phyloP scores from a whole-genome alignment of 169 alveolate species.

The Cryptosporidium felis region DNA sequence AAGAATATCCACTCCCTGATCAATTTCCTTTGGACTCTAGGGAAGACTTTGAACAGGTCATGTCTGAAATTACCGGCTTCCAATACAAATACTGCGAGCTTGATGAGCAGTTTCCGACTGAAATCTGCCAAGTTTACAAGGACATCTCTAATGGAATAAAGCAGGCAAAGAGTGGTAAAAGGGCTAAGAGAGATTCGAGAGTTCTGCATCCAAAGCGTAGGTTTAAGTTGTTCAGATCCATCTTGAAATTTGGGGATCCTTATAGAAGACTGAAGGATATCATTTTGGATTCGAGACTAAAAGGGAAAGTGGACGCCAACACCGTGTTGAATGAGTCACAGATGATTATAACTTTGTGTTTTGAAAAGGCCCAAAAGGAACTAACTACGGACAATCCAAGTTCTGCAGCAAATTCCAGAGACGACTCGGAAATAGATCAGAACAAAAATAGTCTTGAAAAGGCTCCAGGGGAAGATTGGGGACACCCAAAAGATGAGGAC shows the following conservation, averaged over 20 bases:
- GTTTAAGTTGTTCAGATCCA: constrained; percentile 81
- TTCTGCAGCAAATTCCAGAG: not conserved
- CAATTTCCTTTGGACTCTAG: constrained; percentile 3
- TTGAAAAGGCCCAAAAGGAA: constrained; percentile 15
- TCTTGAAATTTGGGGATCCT: constrained; percentile 85
- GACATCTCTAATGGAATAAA: constrained; percentile 9
- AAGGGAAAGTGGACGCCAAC: constrained; percentile 77
- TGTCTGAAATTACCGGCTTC: constrained; percentile 32
- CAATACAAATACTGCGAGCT: not conserved
- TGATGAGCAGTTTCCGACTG: constrained; percentile 38
- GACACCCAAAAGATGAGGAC: constrained; percentile 25
- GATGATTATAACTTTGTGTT: constrained; percentile 43
- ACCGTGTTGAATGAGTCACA: constrained; percentile 81
- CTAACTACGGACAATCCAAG: not conserved
- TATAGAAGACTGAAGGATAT: constrained; percentile 83
- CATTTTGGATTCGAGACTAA: constrained; percentile 80
- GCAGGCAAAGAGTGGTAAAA: constrained; percentile 27
- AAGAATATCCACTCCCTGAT: constrained; percentile 52
- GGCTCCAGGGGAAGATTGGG: not conserved
- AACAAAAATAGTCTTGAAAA: not conserved
- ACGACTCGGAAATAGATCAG: not conserved
- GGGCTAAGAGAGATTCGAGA: constrained; percentile 50
- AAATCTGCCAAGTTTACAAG: constrained; percentile 4
- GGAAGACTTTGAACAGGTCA: constrained; percentile 40
- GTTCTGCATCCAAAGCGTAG: constrained; percentile 77